Percentiles rank a stretch among this genome's conserved stretches.
phyloP scores from a whole-genome alignment of 148 eudicot genomes.

The Vaccinium corymbosum region DNA sequence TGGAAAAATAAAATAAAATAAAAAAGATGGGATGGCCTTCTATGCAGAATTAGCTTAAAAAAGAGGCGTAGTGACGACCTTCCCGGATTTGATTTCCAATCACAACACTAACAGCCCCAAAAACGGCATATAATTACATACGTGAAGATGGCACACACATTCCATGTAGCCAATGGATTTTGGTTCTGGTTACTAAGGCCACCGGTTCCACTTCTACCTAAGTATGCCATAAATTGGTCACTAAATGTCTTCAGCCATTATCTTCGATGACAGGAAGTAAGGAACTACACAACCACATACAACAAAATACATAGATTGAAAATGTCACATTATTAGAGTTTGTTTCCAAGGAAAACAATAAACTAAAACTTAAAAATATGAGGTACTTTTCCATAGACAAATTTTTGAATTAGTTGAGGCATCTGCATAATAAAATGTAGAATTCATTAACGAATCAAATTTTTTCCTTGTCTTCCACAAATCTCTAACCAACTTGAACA shows the following conservation, averaged over 20 bases:
- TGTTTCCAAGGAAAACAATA: not conserved
- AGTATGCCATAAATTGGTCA: not conserved
- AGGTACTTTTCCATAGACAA: too few species aligned
- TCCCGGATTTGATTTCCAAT: not conserved
- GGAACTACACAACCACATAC: not conserved
- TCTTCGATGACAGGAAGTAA: not conserved
- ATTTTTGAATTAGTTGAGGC: too few species aligned
- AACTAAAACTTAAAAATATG: not conserved
- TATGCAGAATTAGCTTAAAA: not conserved
- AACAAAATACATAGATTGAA: not conserved
- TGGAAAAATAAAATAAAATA: not conserved
- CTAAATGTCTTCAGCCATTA: slow-evolving; percentile 4
- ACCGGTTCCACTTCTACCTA: not conserved
- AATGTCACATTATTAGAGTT: not conserved
- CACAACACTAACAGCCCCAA: not conserved
- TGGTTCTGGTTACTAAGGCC: not conserved
- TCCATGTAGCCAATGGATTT: not conserved
- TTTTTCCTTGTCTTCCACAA: not conserved
- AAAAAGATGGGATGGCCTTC: not conserved
- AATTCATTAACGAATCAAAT: not conserved
- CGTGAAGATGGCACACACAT: not conserved
- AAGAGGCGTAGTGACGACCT: not conserved
- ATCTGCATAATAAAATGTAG: not conserved
- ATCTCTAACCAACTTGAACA: not conserved
- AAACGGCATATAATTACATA: too few species aligned